Conservation (phyloP, 441 rosid species). For the Eugenia klotzschiana region DNA sequence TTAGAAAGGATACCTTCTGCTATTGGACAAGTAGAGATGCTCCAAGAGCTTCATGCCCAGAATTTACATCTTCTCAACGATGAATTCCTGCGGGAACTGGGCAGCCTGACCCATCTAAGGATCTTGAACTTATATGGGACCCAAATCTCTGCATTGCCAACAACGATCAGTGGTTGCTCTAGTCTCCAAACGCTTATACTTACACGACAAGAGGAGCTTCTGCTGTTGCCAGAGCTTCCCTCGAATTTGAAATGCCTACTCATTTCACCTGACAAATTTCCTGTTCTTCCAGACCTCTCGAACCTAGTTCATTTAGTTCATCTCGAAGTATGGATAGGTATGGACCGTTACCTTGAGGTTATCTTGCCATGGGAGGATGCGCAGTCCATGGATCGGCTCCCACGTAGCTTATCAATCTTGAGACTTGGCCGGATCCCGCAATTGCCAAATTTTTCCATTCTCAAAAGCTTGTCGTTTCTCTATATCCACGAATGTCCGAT, state of each 20-base stretch:
- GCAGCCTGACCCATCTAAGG: not conserved
- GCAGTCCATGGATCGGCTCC: no score
- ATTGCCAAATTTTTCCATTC: not conserved
- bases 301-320: not conserved
- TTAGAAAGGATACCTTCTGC: not conserved
- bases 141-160: rapidly evolving
- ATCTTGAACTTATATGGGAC: not conserved
- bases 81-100: not conserved
- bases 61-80: not conserved
- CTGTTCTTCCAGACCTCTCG: not conserved
- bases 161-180: rapidly evolving
- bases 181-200: not conserved
- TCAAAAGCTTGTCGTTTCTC: not conserved
- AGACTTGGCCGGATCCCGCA: rapidly evolving
- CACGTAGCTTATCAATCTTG: no score
- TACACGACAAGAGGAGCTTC: not conserved
- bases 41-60: not conserved
- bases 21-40: rapidly evolving
- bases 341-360: no score
- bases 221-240: not conserved
- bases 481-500: not conserved
- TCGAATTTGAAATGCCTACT: not conserved
- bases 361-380: not conserved
- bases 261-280: not conserved
- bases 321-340: not conserved